Evolutionary conservation across 495 filamentous ascomycete species (phyloP), one percentile per base, ranked within the genome.

Genomic region (Hyaloscypha hepaticicola): DNA sequence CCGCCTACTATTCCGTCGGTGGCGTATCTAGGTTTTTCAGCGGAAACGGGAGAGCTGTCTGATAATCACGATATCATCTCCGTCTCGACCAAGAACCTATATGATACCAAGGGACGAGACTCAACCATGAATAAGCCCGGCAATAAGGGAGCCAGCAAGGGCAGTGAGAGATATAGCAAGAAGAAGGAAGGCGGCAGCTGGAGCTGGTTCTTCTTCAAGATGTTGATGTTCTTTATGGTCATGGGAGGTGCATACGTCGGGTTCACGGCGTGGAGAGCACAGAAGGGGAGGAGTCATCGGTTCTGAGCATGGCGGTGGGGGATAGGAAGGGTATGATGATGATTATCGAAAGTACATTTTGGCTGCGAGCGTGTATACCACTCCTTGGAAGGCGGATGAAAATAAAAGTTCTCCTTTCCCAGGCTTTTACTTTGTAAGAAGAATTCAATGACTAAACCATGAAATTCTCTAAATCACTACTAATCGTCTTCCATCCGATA

Each of bases 41-140:
- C 93, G 49, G 93, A 98, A 80, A 97, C 93, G 27, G 96, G 96
- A 69, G 96, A 99, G 78, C 83, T 99, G 69, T 91, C 85, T 75
- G 96, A 99, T 77, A 96, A 97, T 82, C 92, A 96, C 84, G 96
- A 99, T 76, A 96, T 99, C 76, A 88, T 98, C 75, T 88, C 84
- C 60, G 84, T 99, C 74, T 79, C 88, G 63, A 86, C 93, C 45
- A 90, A 90, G 82, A 98, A 97, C 74, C 82, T 98, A 28, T 97
- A 99, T 77, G 83, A 82, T 61, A 77, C 87, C 58, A 82, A 78
- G 72, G 41, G 45, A 33, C 58, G 69, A 1, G 64, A 67, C 9
- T 22, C 19, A 11, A 19, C 49, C 1, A 41, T 31, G 38, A 59
- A 33, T 22, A 60, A 63, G 27, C 63, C 57, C 3, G 33, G 51